Evolutionary conservation across 768 basidiomycete species (phyloP), one percentile per base, ranked within the genome.

Genomic region (Tephrocybe rancida): DNA sequence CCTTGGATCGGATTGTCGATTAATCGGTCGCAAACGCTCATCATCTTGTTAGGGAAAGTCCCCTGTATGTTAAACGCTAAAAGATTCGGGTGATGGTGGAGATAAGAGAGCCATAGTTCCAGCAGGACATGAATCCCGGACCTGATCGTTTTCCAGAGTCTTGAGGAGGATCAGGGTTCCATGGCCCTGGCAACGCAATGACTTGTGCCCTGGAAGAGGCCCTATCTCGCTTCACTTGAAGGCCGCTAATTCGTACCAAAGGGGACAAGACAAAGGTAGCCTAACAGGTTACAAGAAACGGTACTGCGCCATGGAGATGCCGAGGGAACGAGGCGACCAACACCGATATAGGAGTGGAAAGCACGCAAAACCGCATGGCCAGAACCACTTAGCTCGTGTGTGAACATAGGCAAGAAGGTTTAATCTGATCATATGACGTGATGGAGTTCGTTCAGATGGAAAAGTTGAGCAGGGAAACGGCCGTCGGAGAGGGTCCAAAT

Each of bases 361-460:
- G 38, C 39, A 4, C n/a, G 39, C 44, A 24, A 44, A 45, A 30
- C 50, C 51, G 43, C 52, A 55, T 58, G 57, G 44, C 44, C 43
- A 39, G 48, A 54, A 50, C 44, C 41, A 50, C 19, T 43, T 25
- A 51, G 11, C 50, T 50, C 29, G 42, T 50, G 50, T 58, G 51
- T 49, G 48, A 55, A 50, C 16, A 25, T 34, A 41, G 16, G 29
- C 53, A 43, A 52, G 48, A 58, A 50, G 54, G 48, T 44, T 39
- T 50, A 44, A 43, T 53, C 51, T 58, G 51, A 52, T 58, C 56
- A 58, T 35, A 58, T 61, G 60, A 61, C 45, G 27, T 26, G 44
- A 47, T 35, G 35, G 39, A 44, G 46, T 52, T 43, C 16, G 29
- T 48, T 29, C 48, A 32, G 29, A 54, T 48, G 18, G 38, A 41